phyloP scores from a whole-genome alignment of 1,139 yeast species.

The Komagataea norvegica region DNA sequence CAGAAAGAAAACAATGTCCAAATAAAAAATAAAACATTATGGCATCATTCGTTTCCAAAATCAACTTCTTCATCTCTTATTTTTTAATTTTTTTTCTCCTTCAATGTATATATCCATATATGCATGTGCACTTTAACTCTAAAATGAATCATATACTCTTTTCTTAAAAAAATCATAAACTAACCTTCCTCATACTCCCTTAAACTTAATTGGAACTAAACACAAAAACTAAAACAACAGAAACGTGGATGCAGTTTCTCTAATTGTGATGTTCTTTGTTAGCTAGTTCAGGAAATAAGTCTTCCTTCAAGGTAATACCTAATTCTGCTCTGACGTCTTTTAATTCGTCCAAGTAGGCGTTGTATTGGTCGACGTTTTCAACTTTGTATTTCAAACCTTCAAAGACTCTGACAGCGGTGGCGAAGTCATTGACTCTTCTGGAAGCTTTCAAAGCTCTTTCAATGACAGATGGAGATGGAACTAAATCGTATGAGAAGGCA shows the following conservation, averaged over 20 bases:
- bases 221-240: slow-evolving; percentile 3
- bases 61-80: not conserved
- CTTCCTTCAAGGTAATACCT: slow-evolving; percentile 93
- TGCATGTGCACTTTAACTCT: slow-evolving; percentile 1
- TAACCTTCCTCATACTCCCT: slow-evolving; percentile 8
- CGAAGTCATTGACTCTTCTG: slow-evolving; percentile 98
- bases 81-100: not conserved
- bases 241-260: not conserved
- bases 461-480: slow-evolving; percentile 94
- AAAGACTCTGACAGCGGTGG: slow-evolving; percentile 97
- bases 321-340: slow-evolving; percentile 87
- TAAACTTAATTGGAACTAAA: slow-evolving; percentile 3
- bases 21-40: too few species aligned
- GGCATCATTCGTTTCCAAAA: too few species aligned
- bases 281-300: slow-evolving; percentile 52
- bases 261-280: slow-evolving; percentile 24
- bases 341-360: slow-evolving; percentile 92
- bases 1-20: slow-evolving; percentile 1
- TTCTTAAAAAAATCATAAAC: slow-evolving; percentile 9
- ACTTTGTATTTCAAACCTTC: slow-evolving; percentile 93
- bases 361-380: slow-evolving; percentile 88
- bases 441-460: slow-evolving; percentile 97
- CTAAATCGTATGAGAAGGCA: slow-evolving; percentile 96
- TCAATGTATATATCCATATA: slow-evolving; percentile 8
- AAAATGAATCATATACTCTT: slow-evolving; percentile 9